Percentiles rank a stretch among this genome's conserved stretches.
Conservation (phyloP, 2,329 filamentous ascomycete species). For the Trichoderma hamatum region DNA sequence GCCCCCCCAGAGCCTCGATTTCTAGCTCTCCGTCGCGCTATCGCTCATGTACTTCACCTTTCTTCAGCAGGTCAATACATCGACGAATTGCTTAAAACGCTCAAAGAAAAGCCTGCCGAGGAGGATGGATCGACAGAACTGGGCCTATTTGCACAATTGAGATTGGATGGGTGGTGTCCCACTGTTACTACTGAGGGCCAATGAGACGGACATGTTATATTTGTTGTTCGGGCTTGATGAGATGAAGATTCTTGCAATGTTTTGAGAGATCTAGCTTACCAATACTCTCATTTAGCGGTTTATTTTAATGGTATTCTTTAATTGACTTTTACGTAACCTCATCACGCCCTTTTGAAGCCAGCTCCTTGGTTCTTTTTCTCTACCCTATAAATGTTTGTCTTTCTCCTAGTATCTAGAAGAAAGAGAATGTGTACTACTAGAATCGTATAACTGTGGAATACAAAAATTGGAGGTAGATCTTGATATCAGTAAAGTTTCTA, state of each 20-base stretch:
- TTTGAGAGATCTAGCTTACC: background rate
- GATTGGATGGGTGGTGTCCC: background rate
- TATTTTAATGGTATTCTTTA: background rate
- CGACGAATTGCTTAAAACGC: slow-evolving; percentile 33
- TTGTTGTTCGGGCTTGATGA: background rate
- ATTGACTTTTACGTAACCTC: background rate
- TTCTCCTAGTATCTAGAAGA: no score
- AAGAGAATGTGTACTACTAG: no score
- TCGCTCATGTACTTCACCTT: slow-evolving; percentile 40
- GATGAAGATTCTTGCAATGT: background rate
- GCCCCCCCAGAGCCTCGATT: slow-evolving; percentile 40
- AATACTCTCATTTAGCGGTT: background rate
- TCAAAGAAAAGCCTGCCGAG: slow-evolving; percentile 1
- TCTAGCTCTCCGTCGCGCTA: slow-evolving; percentile 40
- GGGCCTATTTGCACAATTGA: background rate
- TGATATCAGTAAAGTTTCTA: no score
- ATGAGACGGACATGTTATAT: background rate
- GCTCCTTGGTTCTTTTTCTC: no score
- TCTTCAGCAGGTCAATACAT: slow-evolving; percentile 40
- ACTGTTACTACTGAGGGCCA: background rate
- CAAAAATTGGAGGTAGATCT: no score
- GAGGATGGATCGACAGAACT: slow-evolving; percentile 21
- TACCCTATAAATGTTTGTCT: no score
- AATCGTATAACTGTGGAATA: background rate
- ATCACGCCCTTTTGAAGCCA: background rate